Evolutionary conservation across 2,329 filamentous ascomycete genomes (phyloP).

Genomic region (Microsporum audouinii): DNA sequence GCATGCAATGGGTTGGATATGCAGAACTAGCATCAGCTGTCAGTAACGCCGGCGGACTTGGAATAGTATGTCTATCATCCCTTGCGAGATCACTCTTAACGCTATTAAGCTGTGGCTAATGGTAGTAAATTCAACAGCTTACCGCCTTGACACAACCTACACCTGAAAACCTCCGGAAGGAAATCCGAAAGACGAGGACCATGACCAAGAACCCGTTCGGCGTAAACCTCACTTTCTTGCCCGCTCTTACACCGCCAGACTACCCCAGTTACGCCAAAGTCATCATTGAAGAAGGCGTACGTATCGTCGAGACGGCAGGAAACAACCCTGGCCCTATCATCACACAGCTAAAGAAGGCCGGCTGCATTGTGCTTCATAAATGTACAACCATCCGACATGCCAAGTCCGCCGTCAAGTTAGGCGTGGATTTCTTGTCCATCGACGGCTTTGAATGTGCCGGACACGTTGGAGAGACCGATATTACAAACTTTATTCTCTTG

Average conservation of each 20-base stretch:
- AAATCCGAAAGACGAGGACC: conserved; percentile 75
- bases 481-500: conserved; percentile 54
- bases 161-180: conserved; percentile 80
- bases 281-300: conserved; percentile 84
- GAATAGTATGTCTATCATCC: conserved; percentile 32
- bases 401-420: conserved; percentile 79
- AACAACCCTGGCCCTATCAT: conserved; percentile 89
- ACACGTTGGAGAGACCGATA: conserved; percentile 44
- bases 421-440: conserved; percentile 92
- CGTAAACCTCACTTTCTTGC: conserved; percentile 91
- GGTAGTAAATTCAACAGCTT: conserved; percentile 23
- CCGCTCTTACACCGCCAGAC: conserved; percentile 78
- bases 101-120: not conserved
- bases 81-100: not conserved
- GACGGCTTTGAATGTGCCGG: conserved; percentile 96
- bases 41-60: conserved; percentile 43
- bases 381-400: conserved; percentile 95
- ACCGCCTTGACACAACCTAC: conserved; percentile 73
- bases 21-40: conserved; percentile 44
- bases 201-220: conserved; percentile 59
- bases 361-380: conserved; percentile 80
- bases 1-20: conserved; percentile 47
- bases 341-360: conserved; percentile 68
- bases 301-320: conserved; percentile 84
- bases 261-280: conserved; percentile 86